Percentiles rank a stretch among this genome's conserved stretches.
Conservation (phyloP, 768 basidiomycete genomes). For the Rhizopogon roseolus region DNA sequence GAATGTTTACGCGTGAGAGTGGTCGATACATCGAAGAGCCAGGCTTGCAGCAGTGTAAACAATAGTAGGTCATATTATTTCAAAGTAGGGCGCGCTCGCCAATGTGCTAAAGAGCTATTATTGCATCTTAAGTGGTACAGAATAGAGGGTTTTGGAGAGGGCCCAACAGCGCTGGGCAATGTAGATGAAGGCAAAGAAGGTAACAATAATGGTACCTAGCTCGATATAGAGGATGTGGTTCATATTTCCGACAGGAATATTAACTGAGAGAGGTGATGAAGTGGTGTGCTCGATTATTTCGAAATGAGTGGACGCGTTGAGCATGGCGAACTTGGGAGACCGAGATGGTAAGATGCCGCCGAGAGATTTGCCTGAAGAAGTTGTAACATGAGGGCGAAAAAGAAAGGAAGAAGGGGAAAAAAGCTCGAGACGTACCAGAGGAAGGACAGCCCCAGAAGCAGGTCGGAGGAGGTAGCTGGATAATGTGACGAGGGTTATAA, state of each 20-base stretch:
- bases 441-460: conserved; percentile 29
- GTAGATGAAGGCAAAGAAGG: conserved; percentile 30
- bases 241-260: conserved; percentile 15
- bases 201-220: conserved; percentile 26
- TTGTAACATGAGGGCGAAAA: background rate
- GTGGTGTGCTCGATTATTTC: conserved; percentile 1
- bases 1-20: too few species aligned
- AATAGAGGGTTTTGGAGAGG: conserved; percentile 16
- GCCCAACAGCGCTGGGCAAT: conserved; percentile 21
- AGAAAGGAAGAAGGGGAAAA: too few species aligned
- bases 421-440: conserved; percentile 13
- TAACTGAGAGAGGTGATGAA: too few species aligned
- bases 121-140: conserved; percentile 21
- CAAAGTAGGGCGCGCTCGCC: too few species aligned
- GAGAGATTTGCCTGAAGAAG: conserved; percentile 5
- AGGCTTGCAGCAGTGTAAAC: too few species aligned
- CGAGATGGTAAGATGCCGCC: conserved; percentile 6
- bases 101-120: conserved; percentile 11
- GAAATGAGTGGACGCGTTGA: conserved; percentile 13
- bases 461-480: conserved; percentile 21
- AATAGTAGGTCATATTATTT: too few species aligned
- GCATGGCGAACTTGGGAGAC: conserved; percentile 19
- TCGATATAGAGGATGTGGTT: conserved; percentile 25
- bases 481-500: conserved; percentile 9
- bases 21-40: too few species aligned